These are phyloP conservation scores for Termitomyces sp. DNA, from an alignment of 768 basidiomycete species.

Conservation along the genomic window DNA sequence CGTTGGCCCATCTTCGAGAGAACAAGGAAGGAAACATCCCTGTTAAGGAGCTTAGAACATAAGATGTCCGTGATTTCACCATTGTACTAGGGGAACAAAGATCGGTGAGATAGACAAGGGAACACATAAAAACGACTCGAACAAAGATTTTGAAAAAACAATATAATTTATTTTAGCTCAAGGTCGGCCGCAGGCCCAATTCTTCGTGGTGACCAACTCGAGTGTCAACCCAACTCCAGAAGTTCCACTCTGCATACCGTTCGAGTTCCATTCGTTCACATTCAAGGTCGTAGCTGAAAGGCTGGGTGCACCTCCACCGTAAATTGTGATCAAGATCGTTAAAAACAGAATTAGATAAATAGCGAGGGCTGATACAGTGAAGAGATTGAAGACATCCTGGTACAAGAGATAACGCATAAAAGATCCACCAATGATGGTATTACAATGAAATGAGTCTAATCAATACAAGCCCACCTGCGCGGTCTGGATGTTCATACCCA, in stretches of 20 bases:
- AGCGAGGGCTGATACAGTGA: not conserved
- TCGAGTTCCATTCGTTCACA: not conserved
- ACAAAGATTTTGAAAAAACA: no score
- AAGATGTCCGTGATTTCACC: no score
- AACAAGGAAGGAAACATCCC: constrained; percentile 37
- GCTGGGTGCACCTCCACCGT: not conserved
- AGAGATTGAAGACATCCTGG: not conserved
- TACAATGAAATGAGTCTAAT: not conserved
- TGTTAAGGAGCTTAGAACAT: constrained; percentile 53
- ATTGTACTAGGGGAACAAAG: no score
- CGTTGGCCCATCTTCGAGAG: not conserved
- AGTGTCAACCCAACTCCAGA: no score
- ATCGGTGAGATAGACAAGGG: no score
- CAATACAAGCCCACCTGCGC: constrained; percentile 15
- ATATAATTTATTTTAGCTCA: no score
- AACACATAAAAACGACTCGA: no score
- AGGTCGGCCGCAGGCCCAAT: no score
- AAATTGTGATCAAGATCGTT: not conserved
- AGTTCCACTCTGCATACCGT: no score
- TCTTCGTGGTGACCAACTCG: no score
- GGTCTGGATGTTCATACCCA: constrained; percentile 14
- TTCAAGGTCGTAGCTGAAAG: not conserved
- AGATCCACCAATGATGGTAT: not conserved
- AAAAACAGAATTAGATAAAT: not conserved
- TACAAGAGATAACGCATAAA: not conserved